These are phyloP conservation scores for Pichia rugopelliculosa DNA, from an alignment of 805 yeast genomes.

Conservation along the genomic window DNA sequence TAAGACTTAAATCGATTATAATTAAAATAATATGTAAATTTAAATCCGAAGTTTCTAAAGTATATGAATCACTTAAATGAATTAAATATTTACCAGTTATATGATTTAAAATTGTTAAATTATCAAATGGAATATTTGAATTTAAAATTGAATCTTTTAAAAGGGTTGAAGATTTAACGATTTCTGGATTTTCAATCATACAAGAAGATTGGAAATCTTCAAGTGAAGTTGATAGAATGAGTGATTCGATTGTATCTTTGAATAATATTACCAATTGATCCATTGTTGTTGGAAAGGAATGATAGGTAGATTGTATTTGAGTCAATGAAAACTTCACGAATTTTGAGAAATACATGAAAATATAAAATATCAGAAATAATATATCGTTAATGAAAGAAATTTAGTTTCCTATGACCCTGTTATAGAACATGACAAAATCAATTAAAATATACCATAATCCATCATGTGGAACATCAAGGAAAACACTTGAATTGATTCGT, in stretches of 20 bases:
- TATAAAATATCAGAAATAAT: no score
- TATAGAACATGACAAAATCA: neutral
- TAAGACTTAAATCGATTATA: conserved; percentile 20
- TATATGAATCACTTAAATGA: neutral
- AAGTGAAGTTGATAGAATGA: neutral
- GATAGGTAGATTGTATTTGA: no score
- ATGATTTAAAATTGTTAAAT: neutral
- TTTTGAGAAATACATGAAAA: no score
- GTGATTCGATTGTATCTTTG: neutral
- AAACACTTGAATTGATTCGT: neutral
- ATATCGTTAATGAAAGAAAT: no score
- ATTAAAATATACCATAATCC: conserved; percentile 6
- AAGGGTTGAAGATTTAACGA: neutral
- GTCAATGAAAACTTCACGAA: no score
- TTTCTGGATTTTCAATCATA: neutral
- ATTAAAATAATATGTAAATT: conserved; percentile 10
- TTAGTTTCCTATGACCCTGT: no score
- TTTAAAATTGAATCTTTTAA: neutral
- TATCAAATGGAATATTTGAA: neutral
- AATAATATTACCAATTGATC: neutral
- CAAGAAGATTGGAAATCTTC: neutral
- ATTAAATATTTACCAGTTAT: conserved; percentile 1
- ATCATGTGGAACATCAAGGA: conserved; percentile 3
- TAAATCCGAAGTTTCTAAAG: neutral
- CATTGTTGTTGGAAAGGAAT: neutral